Evolutionary conservation across 495 filamentous ascomycete genomes (phyloP).

Genomic region (Penicillium simplicissimum): DNA sequence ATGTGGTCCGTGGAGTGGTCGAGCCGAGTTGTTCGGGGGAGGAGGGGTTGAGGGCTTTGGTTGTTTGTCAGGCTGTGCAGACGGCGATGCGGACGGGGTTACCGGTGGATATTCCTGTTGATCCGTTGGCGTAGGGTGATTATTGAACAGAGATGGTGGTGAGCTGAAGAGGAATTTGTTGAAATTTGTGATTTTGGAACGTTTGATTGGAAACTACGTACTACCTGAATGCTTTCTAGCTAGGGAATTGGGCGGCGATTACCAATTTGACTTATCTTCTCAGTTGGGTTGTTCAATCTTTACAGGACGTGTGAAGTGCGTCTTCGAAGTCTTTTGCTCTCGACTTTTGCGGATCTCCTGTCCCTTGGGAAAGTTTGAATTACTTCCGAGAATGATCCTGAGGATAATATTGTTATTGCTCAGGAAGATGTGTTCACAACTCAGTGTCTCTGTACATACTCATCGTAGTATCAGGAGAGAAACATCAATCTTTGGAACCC

Average conservation of each 20-base stretch:
- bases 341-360: too few relatives aligned
- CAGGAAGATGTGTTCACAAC: too few relatives aligned
- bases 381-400: too few relatives aligned
- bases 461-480: too few relatives aligned
- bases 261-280: not conserved
- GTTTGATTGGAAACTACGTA: too few relatives aligned
- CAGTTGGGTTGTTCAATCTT: too few relatives aligned
- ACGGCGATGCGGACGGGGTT: constrained; percentile 40
- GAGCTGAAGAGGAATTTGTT: not conserved
- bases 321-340: too few relatives aligned
- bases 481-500: too few relatives aligned
- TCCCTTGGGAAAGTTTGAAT: too few relatives aligned
- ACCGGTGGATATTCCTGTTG: constrained; percentile 37
- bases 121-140: constrained; percentile 16
- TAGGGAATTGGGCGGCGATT: not conserved
- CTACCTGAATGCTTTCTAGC: not conserved
- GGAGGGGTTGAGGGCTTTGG: constrained; percentile 44
- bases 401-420: too few relatives aligned
- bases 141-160: not conserved
- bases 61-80: constrained; percentile 46
- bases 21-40: constrained; percentile 49
- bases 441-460: too few relatives aligned
- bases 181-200: not conserved
- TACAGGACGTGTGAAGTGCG: too few relatives aligned
- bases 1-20: constrained; percentile 47